Percentiles rank a stretch among this genome's conserved stretches.
These are phyloP conservation scores for Sordaria brevicollis DNA, from an alignment of 495 filamentous ascomycete genomes.

Conservation along the genomic window DNA sequence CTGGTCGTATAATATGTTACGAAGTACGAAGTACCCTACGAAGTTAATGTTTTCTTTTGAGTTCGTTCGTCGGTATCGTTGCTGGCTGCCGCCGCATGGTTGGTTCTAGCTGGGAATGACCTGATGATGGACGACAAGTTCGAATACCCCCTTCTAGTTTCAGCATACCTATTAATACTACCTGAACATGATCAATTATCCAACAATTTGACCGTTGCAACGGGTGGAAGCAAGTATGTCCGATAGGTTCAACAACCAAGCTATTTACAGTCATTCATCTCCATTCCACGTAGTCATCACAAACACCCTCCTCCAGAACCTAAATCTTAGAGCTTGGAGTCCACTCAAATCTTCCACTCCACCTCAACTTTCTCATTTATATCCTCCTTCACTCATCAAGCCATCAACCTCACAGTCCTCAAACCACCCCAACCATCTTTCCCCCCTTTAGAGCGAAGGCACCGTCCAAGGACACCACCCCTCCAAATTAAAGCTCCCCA, in stretches of 20 bases:
- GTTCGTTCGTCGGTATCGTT: neutral
- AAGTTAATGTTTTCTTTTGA: neutral
- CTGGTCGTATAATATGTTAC: neutral
- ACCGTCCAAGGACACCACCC: conserved; percentile 19
- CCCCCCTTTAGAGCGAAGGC: conserved; percentile 2
- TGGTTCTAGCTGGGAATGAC: neutral
- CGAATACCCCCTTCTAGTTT: neutral
- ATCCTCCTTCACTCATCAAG: neutral
- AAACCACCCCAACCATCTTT: neutral
- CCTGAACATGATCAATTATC: neutral
- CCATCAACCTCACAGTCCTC: no score
- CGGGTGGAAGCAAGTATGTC: neutral
- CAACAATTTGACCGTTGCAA: no score
- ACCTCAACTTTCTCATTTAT: neutral
- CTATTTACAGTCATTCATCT: neutral
- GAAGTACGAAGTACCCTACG: neutral
- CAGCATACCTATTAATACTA: neutral
- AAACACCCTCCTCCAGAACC: neutral
- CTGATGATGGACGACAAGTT: neutral
- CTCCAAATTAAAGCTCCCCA: conserved; percentile 12
- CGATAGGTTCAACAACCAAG: neutral
- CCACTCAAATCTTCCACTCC: neutral
- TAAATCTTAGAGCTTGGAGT: no score
- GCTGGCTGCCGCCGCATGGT: neutral
- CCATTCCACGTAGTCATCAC: neutral